Evolutionary conservation across 768 basidiomycete species (phyloP).

Genomic region (Galerina marginata): DNA sequence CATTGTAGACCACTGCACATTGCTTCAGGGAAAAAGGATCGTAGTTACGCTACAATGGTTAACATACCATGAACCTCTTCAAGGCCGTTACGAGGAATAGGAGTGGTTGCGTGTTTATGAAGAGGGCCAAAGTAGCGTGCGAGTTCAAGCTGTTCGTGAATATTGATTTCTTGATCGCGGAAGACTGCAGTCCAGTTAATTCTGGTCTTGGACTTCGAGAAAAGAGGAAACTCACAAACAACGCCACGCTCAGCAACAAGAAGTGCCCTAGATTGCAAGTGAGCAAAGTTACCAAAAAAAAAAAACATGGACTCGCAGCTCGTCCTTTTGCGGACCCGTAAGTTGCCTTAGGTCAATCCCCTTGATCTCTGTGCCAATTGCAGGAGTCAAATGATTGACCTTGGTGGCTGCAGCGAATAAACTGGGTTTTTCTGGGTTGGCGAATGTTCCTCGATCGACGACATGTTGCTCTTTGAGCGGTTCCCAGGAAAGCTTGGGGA

Average conservation of each 20-base stretch:
- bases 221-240: slow-evolving; percentile 57
- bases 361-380: slow-evolving; percentile 75
- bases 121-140: slow-evolving; percentile 75
- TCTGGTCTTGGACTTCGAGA: background rate
- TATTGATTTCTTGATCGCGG: slow-evolving; percentile 72
- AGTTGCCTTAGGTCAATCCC: slow-evolving; percentile 79
- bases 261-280: slow-evolving; percentile 54
- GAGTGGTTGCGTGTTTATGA: slow-evolving; percentile 85
- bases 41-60: background rate
- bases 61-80: slow-evolving; percentile 73
- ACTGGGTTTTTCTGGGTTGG: slow-evolving; percentile 71
- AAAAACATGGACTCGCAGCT: slow-evolving; percentile 55
- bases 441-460: slow-evolving; percentile 67
- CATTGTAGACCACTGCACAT: slow-evolving; percentile 69
- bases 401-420: slow-evolving; percentile 69
- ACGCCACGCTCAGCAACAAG: slow-evolving; percentile 79
- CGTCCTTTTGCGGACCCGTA: slow-evolving; percentile 73
- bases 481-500: slow-evolving; percentile 68
- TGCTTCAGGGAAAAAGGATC: slow-evolving; percentile 1
- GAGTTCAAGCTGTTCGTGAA: slow-evolving; percentile 74
- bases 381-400: slow-evolving; percentile 70
- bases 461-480: slow-evolving; percentile 64
- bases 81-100: slow-evolving; percentile 73
- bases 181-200: slow-evolving; percentile 53
- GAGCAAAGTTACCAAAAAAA: background rate